Base-by-base conservation (phyloP, 345 rosid genomes). In the Hevea brasiliensis region DNA sequence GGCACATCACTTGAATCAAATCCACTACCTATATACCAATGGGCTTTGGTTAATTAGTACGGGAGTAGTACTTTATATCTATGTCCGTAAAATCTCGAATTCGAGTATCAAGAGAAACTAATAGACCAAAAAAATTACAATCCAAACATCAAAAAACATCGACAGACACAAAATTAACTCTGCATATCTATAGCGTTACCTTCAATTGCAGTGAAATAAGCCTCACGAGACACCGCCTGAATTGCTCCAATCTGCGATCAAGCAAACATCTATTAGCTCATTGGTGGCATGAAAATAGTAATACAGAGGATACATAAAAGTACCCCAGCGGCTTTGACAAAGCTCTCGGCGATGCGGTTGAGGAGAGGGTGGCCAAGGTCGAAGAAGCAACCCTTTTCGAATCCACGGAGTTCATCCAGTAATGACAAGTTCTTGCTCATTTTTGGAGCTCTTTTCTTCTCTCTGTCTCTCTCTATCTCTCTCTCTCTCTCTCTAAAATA, bases 281-380 rank as follows among this genome's bases (percentile, higher is more conserved):
- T 15, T 8, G 40, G 24, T 23, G 10, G 12, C 3, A 48, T 17
- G 0, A 3, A 65, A 8, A 41, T 21, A 24, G 2, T 24, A 17
- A 50, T 18, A 3, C 2, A 61, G 40, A 18, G 45, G 13, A 29
- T 29, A 50, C 3, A 24, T 13, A 11, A 57, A 10, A 29, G 32
- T 75, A 93, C 96, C 51, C 96, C 94, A 7, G 98, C 99, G 63
- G 97, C 97, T 81, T 85, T 93, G 65, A 93, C 83, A 79, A 95
- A 90, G 82, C 96, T 91, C 48, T 93, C 92, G 3, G 97, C 91
- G 71, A 95, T 73, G 70, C 96, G 90, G 81, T 95, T 92, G 54
- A 92, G 98, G 70, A 95, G 94, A 81, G 96, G 99, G 76, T 92
- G 99, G 40, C 99, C 97, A 35, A 95, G 84, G 81, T 93, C 98